Percentiles rank a stretch among this genome's conserved stretches.
Evolutionary conservation across 1,284 basidiomycete species (phyloP).

Genomic region (Exsudoporus floridanus): DNA sequence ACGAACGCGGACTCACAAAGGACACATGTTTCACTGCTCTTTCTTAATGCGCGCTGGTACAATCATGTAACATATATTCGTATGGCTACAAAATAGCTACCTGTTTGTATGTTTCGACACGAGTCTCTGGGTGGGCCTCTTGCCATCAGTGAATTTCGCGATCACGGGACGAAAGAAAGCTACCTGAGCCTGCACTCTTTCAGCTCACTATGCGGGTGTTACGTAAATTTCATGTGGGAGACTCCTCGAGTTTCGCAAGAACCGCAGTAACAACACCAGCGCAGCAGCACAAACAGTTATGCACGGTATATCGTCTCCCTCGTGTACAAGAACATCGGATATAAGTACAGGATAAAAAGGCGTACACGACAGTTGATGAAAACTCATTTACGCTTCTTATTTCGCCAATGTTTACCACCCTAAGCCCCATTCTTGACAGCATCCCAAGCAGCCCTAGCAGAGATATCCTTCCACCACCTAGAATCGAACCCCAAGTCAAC

Average conservation of each 20-base stretch:
- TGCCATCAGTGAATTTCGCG: background rate
- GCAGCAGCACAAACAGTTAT: background rate
- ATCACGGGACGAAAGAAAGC: background rate
- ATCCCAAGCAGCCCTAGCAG: conserved; percentile 24
- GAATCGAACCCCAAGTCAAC: conserved; percentile 7
- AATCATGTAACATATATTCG: no score
- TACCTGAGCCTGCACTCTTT: background rate
- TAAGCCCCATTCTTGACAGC: conserved; percentile 24
- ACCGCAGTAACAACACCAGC: background rate
- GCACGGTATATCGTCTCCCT: background rate
- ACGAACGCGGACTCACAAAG: no score
- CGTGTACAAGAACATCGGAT: background rate
- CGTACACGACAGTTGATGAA: background rate
- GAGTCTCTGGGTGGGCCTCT: background rate
- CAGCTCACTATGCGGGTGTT: background rate
- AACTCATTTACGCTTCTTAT: background rate
- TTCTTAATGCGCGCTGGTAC: no score
- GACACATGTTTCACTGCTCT: no score
- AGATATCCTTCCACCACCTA: conserved; percentile 36
- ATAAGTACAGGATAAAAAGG: background rate
- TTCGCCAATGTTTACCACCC: background rate
- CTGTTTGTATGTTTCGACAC: background rate
- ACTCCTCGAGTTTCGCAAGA: background rate
- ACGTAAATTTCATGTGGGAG: no score
- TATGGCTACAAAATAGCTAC: background rate